Evolutionary conservation across 2,329 filamentous ascomycete genomes (phyloP).

Genomic region (Epichloe hybrida): DNA sequence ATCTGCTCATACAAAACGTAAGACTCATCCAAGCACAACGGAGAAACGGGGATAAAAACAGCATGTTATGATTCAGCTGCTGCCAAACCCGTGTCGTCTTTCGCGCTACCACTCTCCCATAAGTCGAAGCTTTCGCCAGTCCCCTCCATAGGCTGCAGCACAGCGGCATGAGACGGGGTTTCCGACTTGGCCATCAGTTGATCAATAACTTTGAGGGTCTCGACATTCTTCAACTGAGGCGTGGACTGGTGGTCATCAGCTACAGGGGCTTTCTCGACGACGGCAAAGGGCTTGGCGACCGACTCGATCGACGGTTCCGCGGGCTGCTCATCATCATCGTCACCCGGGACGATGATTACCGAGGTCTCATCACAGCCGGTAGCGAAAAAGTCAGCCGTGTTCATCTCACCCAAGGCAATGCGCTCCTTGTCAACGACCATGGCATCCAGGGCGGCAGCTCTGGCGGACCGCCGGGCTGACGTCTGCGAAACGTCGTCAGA

Average conservation of each 20-base stretch:
- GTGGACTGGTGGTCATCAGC: slow-evolving; percentile 8
- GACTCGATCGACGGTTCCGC: not conserved
- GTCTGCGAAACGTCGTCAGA: slow-evolving; percentile 49
- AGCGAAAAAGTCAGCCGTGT: slow-evolving; percentile 53
- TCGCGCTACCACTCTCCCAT: slow-evolving; percentile 56
- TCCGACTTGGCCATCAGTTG: slow-evolving; percentile 24
- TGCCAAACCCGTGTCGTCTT: slow-evolving; percentile 37
- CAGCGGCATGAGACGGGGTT: slow-evolving; percentile 28
- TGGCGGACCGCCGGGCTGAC: slow-evolving; percentile 18
- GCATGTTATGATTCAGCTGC: slow-evolving; percentile 12
- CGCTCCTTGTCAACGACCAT: slow-evolving; percentile 53
- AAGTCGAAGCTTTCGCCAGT: slow-evolving; percentile 50
- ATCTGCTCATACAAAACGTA: slow-evolving; percentile 1
- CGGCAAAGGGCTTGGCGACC: not conserved
- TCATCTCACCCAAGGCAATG: slow-evolving; percentile 52
- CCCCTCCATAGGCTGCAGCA: slow-evolving; percentile 43
- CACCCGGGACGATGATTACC: slow-evolving; percentile 47
- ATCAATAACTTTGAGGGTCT: slow-evolving; percentile 17
- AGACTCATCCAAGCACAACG: not conserved
- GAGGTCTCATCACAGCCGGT: slow-evolving; percentile 50
- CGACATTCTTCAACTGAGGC: slow-evolving; percentile 10
- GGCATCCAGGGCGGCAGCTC: slow-evolving; percentile 26
- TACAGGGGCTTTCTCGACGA: slow-evolving; percentile 2
- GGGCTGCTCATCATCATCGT: slow-evolving; percentile 34
- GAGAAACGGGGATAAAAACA: not conserved